Conservation (phyloP, 352 stramenopile genomes). For the Pythium folliculosum region DNA sequence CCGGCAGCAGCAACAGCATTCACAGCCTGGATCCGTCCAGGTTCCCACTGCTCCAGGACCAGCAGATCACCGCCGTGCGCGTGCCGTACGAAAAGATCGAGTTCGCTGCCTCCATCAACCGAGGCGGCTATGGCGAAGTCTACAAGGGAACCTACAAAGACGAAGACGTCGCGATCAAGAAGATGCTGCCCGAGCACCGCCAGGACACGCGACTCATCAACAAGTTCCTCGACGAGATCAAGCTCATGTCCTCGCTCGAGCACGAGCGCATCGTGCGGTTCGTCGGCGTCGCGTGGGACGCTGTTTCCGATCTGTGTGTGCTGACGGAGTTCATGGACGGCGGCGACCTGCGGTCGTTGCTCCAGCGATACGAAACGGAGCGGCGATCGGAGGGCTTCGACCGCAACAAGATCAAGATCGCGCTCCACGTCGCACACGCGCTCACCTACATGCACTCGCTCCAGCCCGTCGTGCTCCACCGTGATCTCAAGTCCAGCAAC, state of each 20-base stretch:
- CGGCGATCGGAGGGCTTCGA: constrained; percentile 36
- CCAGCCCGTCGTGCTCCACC: too few species aligned
- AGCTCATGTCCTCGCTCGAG: constrained; percentile 29
- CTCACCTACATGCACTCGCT: too few species aligned
- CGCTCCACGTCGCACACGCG: too few species aligned
- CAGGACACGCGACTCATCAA: constrained; percentile 50
- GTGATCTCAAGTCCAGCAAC: background rate
- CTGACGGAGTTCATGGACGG: constrained; percentile 7
- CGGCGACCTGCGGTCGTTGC: constrained; percentile 1
- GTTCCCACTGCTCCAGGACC: background rate
- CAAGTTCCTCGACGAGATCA: constrained; percentile 11
- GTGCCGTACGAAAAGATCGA: constrained; percentile 10
- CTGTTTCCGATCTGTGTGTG: constrained; percentile 24
- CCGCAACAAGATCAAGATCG: constrained; percentile 20
- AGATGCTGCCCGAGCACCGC: constrained; percentile 26
- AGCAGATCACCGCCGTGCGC: constrained; percentile 1
- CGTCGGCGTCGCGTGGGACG: constrained; percentile 55
- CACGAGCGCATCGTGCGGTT: constrained; percentile 63
- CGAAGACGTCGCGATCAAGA: constrained; percentile 8
- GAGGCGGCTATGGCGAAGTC: constrained; percentile 7
- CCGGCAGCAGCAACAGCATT: background rate
- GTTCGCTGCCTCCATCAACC: background rate
- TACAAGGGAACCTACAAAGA: constrained; percentile 11
- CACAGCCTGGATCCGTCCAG: background rate
- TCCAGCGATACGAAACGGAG: constrained; percentile 18